Base-by-base conservation (phyloP, 2,329 filamentous ascomycete genomes). In the Penicillium sclerotigenum region DNA sequence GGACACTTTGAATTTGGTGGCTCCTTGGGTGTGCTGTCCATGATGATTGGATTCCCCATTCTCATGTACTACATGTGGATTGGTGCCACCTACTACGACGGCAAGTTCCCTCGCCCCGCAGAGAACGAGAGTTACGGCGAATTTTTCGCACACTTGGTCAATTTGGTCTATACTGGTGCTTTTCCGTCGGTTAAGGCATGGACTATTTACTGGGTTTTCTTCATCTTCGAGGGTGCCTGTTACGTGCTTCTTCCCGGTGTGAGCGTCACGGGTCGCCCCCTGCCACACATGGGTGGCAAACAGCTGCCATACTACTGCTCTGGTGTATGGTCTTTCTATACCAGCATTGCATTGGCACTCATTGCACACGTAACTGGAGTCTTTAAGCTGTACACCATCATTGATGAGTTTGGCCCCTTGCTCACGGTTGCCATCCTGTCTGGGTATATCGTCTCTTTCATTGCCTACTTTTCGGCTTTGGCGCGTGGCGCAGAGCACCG, bases 11-110 rank as follows among this genome's bases (percentile, higher is more conserved):
- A 99, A 72, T 99, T 97, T 71, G 93, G 93, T 61, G 94, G 94
- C 56, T 87, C 90, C 3, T 71, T 82, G n/a, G 93, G 94, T 53
- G 88, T 92, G 40, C 76, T 83, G 16, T 79, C 83, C 64, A 91
- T 97, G 84, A 97, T 97, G 91, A 82, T 91, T 60, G 85, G 88
- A 43, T 99, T 97, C 76, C 94, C 94, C n/a, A 60, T 87, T 36
- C 83, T 99, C 66, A 97, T 97, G 93, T 97, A 90, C 83, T 97
- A 97, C 79, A 96, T 99, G 92, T 97, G 92, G 92, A 87, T 96
- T 74, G 94, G 94, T 48, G 89, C 93, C 33, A 92, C 87, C 47
- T 96, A 93, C 78, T 99, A 97, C 77, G 80, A 91, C 71, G 93
- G 93, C 65, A 86, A 89, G 61, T 80, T 95, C 49, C 94, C 94